Percentiles rank a stretch among this genome's conserved stretches.
These are phyloP conservation scores for Candida wancherniae DNA, from an alignment of 805 yeast species.

Conservation along the genomic window DNA sequence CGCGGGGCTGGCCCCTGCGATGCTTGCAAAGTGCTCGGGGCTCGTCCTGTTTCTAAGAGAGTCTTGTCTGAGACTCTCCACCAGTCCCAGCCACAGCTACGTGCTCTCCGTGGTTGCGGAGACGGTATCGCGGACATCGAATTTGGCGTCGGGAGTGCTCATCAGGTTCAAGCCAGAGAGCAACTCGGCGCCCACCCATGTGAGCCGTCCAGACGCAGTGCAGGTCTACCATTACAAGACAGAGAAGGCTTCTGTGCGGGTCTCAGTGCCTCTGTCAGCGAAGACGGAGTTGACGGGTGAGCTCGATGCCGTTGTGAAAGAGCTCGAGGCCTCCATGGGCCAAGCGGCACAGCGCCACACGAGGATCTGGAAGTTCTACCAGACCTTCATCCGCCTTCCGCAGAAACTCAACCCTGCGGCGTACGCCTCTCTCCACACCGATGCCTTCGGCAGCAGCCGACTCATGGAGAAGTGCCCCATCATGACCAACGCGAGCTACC, in stretches of 20 bases:
- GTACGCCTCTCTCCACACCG: constrained; percentile 25
- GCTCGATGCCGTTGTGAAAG: constrained; percentile 12
- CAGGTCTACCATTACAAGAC: constrained; percentile 1
- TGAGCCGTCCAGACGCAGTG: neutral
- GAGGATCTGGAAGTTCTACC: constrained; percentile 38
- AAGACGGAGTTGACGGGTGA: constrained; percentile 13
- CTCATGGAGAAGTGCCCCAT: constrained; percentile 16
- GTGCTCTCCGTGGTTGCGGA: constrained; percentile 26
- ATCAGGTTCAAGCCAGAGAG: constrained; percentile 20
- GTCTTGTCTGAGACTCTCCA: constrained; percentile 6
- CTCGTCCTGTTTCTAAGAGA: constrained; percentile 13
- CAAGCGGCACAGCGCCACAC: constrained; percentile 7
- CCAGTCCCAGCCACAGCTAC: constrained; percentile 15
- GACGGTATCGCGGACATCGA: constrained; percentile 26
- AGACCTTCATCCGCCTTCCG: constrained; percentile 31
- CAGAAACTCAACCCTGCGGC: constrained; percentile 24
- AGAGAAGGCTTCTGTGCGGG: neutral
- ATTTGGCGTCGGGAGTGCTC: constrained; percentile 29
- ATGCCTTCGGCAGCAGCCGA: constrained; percentile 15
- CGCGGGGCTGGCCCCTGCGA: constrained; percentile 13
- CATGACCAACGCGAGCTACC: constrained; percentile 28
- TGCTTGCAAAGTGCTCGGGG: constrained; percentile 15
- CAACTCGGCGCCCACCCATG: neutral
- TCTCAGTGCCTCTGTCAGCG: constrained; percentile 7
- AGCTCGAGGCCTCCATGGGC: constrained; percentile 9